A percentile compares a stretch with the other conserved stretches of the same genome.
Conservation (phyloP, 305 asterid genomes). For the Solanum hybrid region DNA sequence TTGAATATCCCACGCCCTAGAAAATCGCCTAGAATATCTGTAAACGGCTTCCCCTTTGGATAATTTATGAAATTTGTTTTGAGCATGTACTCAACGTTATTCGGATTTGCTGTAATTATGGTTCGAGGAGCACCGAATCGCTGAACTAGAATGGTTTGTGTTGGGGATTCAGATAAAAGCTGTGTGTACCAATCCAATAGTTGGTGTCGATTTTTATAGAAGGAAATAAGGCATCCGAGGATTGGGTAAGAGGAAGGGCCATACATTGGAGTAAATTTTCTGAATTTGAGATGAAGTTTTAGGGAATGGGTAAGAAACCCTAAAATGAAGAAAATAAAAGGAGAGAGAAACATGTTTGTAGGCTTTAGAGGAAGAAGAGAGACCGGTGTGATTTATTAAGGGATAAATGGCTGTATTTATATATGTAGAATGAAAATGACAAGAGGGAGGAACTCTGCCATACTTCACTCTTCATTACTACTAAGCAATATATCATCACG, state of each 20-base stretch:
- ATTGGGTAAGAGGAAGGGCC: conserved; percentile 34
- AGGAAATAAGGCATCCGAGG: conserved; percentile 29
- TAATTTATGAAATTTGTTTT: conserved; percentile 28
- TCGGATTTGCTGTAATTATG: conserved; percentile 31
- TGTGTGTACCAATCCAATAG: conserved; percentile 34
- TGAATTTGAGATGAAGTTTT: not conserved
- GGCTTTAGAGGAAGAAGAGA: not conserved
- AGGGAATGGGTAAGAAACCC: not conserved
- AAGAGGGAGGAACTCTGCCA: not conserved
- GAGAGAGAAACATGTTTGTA: not conserved
- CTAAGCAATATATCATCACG: not conserved
- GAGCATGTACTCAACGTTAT: conserved; percentile 25
- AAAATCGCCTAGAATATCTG: conserved; percentile 20
- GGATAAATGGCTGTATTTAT: not conserved
- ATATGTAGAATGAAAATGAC: not conserved
- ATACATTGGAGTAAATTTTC: not conserved
- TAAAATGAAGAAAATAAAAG: not conserved
- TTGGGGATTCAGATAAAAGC: conserved; percentile 20
- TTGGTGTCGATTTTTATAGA: conserved; percentile 28
- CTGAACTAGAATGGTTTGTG: conserved; percentile 34
- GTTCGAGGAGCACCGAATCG: conserved; percentile 26
- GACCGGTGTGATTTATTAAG: not conserved
- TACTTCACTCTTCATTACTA: not conserved
- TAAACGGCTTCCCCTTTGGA: conserved; percentile 25
- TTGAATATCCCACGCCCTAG: conserved; percentile 41